Percentiles rank a stretch among this genome's conserved stretches.
phyloP scores from a whole-genome alignment of 208 protist species.

The Borovskyia barvae region DNA sequence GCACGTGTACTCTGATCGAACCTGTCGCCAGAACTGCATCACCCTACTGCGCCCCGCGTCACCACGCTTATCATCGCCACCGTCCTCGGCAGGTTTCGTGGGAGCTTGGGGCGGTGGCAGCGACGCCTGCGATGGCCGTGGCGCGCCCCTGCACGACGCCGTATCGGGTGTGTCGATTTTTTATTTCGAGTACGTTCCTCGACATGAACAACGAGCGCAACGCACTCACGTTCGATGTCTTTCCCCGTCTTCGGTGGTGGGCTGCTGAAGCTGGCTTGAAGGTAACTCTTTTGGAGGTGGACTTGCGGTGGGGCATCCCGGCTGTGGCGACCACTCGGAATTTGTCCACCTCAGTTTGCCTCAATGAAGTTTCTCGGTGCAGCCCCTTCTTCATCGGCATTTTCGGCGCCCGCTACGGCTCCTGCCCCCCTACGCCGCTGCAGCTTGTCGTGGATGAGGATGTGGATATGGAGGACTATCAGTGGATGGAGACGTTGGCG shows the following conservation, averaged over 20 bases:
- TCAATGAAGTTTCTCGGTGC: constrained; percentile 94
- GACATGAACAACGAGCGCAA: constrained; percentile 97
- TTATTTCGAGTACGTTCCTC: constrained; percentile 95
- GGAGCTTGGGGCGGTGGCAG: no score
- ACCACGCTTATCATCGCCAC: no score
- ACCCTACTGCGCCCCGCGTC: no score
- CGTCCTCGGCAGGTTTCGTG: no score
- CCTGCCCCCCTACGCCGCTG: constrained; percentile 54
- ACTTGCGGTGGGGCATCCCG: constrained; percentile 96
- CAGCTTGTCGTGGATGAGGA: constrained; percentile 76
- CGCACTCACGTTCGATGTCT: constrained; percentile 89
- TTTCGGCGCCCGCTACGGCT: constrained; percentile 89
- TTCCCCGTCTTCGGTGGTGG: constrained; percentile 90
- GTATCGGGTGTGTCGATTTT: constrained; percentile 86
- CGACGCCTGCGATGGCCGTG: not conserved
- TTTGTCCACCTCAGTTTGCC: constrained; percentile 87
- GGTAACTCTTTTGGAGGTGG: constrained; percentile 88
- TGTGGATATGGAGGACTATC: constrained; percentile 62
- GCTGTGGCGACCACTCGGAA: constrained; percentile 64
- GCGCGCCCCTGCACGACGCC: constrained; percentile 23
- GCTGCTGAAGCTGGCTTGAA: constrained; percentile 48
- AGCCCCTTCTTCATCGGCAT: constrained; percentile 93
- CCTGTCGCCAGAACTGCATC: no score
- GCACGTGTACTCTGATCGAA: no score
- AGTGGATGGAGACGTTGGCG: constrained; percentile 46